Conservation (phyloP, 2,329 filamentous ascomycete genomes). For the Xylaria sp. region DNA sequence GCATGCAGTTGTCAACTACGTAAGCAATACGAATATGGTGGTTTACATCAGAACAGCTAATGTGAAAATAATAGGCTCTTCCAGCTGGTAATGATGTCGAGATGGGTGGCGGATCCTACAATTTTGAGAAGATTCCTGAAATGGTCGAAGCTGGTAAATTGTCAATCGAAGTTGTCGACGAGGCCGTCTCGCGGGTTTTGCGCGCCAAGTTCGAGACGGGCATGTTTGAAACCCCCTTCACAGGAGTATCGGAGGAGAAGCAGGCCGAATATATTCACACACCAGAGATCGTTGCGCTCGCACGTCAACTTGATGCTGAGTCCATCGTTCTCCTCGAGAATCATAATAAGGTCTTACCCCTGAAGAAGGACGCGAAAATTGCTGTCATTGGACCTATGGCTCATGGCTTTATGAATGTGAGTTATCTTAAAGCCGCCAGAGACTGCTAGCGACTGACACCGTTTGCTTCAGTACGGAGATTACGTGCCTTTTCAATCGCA, state of each 20-base stretch:
- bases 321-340: constrained; percentile 71
- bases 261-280: constrained; percentile 71
- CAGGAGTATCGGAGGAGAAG: constrained; percentile 64
- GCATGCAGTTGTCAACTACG: constrained; percentile 70
- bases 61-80: constrained; percentile 57
- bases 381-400: constrained; percentile 82
- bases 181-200: constrained; percentile 72
- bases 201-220: constrained; percentile 75
- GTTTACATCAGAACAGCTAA: constrained; percentile 1
- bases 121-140: constrained; percentile 72
- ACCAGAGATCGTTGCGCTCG: constrained; percentile 65
- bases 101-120: constrained; percentile 81
- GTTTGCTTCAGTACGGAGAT: constrained; percentile 68
- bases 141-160: constrained; percentile 71
- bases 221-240: constrained; percentile 76
- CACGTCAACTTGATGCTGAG: constrained; percentile 71
- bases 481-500: constrained; percentile 75
- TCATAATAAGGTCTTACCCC: constrained; percentile 61
- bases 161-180: constrained; percentile 68
- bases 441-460: constrained; percentile 8
- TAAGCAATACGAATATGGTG: constrained; percentile 41
- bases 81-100: constrained; percentile 78
- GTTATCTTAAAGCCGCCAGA: constrained; percentile 41
- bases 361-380: constrained; percentile 72
- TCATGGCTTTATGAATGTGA: constrained; percentile 74